Conservation (phyloP, 495 filamentous ascomycete species). For the Annulohypoxylon stygium region DNA sequence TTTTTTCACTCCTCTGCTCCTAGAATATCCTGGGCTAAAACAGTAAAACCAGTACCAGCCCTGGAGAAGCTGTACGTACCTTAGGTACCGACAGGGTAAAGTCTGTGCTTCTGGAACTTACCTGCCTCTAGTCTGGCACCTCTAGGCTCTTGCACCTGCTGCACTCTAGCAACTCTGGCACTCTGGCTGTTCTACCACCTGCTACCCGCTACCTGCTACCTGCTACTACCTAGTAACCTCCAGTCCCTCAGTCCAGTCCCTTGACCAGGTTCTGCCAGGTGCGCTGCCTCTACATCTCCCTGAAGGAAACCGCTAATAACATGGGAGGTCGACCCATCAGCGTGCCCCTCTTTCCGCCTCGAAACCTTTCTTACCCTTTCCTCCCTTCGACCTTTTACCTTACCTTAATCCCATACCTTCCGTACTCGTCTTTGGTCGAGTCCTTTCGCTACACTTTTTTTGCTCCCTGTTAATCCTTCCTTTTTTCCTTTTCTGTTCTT, state of each 20-base stretch:
- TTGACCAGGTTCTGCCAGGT: too few relatives aligned
- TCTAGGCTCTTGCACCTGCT: not conserved
- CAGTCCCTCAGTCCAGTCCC: too few relatives aligned
- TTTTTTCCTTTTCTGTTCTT: constrained; percentile 32
- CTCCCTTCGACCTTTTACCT: constrained; percentile 42
- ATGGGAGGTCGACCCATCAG: constrained; percentile 49
- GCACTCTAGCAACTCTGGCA: not conserved
- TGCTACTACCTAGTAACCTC: too few relatives aligned
- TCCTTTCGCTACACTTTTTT: constrained; percentile 40
- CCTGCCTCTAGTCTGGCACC: too few relatives aligned
- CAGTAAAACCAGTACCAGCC: not conserved
- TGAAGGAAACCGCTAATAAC: constrained; percentile 44
- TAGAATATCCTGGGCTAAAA: constrained; percentile 1
- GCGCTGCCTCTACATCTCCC: constrained; percentile 10
- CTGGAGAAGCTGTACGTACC: not conserved
- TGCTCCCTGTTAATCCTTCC: constrained; percentile 36
- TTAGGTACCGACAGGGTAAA: constrained; percentile 16
- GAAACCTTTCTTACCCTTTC: constrained; percentile 46
- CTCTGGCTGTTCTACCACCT: too few relatives aligned
- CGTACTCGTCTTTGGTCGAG: constrained; percentile 39
- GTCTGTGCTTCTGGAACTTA: constrained; percentile 16
- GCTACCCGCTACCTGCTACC: too few relatives aligned
- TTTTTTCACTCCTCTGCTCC: not conserved
- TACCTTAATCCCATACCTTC: constrained; percentile 44
- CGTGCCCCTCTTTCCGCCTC: constrained; percentile 50